phyloP scores from a whole-genome alignment of 805 yeast species.

The Saccharomycopsis capsularis region DNA sequence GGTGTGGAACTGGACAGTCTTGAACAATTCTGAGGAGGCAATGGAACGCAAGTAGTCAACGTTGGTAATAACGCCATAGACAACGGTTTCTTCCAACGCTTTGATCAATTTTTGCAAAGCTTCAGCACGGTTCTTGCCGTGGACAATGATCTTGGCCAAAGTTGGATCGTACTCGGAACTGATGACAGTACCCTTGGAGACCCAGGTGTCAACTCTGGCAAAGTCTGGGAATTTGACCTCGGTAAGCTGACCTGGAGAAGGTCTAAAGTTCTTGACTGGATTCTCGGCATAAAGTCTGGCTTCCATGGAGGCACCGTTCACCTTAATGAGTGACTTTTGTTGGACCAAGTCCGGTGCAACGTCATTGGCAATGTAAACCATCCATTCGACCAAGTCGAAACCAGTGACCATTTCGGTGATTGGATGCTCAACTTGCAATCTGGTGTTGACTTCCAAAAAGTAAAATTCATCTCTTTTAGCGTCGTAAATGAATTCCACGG shows the following conservation, averaged over 20 bases:
- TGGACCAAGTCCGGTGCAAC: conserved; percentile 68
- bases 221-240: conserved; percentile 80
- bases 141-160: conserved; percentile 91
- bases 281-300: conserved; percentile 96
- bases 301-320: conserved; percentile 90
- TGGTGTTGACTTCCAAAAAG: conserved; percentile 92
- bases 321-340: conserved; percentile 39
- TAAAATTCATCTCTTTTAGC: conserved; percentile 81
- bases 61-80: conserved; percentile 85
- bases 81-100: conserved; percentile 81
- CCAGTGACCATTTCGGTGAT: conserved; percentile 95
- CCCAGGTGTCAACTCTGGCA: conserved; percentile 97
- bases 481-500: conserved; percentile 93
- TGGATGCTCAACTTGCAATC: conserved; percentile 97
- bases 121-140: conserved; percentile 82
- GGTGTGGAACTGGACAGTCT: conserved; percentile 75
- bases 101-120: conserved; percentile 69
- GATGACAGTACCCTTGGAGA: conserved; percentile 74
- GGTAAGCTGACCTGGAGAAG: conserved; percentile 91
- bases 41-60: conserved; percentile 83
- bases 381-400: conserved; percentile 93
- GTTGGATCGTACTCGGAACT: conserved; percentile 97
- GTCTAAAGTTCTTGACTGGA: conserved; percentile 90
- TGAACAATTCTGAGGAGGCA: conserved; percentile 79
- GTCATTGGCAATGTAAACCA: conserved; percentile 88